These are phyloP conservation scores for Penicillium vulpinum DNA, from an alignment of 2,329 filamentous ascomycete species.

Conservation along the genomic window DNA sequence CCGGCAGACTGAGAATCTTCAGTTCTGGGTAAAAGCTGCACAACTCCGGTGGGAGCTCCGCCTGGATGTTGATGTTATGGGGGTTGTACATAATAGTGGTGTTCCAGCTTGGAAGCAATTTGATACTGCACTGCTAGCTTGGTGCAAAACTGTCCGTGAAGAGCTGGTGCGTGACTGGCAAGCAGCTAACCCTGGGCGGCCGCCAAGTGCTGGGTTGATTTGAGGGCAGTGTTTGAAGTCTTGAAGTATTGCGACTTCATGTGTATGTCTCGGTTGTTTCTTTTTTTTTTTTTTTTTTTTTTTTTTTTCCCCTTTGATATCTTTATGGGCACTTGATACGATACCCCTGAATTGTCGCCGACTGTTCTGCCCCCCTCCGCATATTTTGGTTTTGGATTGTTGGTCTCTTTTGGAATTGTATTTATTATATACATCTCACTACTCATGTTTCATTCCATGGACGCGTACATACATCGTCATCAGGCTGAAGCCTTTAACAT, in stretches of 20 bases:
- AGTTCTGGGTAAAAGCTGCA: slow-evolving; percentile 94
- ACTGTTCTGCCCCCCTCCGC: slow-evolving; percentile 20
- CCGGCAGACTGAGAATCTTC: slow-evolving; percentile 85
- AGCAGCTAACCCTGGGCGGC: slow-evolving; percentile 34
- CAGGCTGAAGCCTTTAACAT: not conserved
- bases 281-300: slow-evolving; percentile 9
- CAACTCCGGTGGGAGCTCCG: slow-evolving; percentile 90
- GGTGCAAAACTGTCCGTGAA: slow-evolving; percentile 78
- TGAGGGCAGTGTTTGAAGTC: slow-evolving; percentile 9
- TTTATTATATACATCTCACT: slow-evolving; percentile 8
- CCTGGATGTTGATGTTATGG: slow-evolving; percentile 80
- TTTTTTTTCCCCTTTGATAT: slow-evolving; percentile 27
- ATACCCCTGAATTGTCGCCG: slow-evolving; percentile 28
- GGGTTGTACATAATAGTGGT: slow-evolving; percentile 72
- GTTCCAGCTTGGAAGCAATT: slow-evolving; percentile 74
- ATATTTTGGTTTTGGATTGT: slow-evolving; percentile 13
- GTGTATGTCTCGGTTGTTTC: slow-evolving; percentile 17
- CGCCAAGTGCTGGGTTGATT: slow-evolving; percentile 26
- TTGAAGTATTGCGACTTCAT: not conserved
- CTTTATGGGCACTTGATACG: slow-evolving; percentile 29
- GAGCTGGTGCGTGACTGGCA: slow-evolving; percentile 77
- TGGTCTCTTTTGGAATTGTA: slow-evolving; percentile 19
- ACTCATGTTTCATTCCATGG: slow-evolving; percentile 4
- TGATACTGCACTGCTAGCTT: slow-evolving; percentile 76
- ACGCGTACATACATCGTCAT: slow-evolving; percentile 10